Percentiles rank a stretch among this genome's conserved stretches.
These are phyloP conservation scores for Dipsacomyces acuminosporus DNA, from an alignment of 371 early-diverging fungal genomes.

Conservation along the genomic window DNA sequence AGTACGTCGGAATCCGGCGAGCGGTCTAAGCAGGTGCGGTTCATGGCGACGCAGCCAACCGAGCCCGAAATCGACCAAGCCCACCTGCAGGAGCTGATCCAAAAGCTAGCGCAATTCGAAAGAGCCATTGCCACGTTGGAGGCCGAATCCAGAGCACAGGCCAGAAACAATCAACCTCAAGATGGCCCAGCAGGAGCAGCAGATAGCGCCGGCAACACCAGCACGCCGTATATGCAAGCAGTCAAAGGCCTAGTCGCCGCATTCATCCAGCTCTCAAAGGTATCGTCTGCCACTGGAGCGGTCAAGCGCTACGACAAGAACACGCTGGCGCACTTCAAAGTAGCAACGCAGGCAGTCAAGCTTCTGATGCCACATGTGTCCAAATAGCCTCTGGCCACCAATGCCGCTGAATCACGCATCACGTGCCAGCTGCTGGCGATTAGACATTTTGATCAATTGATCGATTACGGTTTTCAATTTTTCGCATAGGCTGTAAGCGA, in stretches of 20 bases:
- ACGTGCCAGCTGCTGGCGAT: too few relatives aligned
- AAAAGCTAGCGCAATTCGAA: conserved; percentile 28
- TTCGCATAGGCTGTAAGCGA: too few relatives aligned
- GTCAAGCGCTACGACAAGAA: conserved; percentile 42
- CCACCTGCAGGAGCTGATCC: conserved; percentile 22
- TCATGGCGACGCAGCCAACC: conserved; percentile 6
- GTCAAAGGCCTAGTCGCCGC: conserved; percentile 24
- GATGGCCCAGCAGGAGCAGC: not conserved
- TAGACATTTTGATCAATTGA: too few relatives aligned
- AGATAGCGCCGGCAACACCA: not conserved
- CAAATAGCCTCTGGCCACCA: not conserved
- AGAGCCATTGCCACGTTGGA: conserved; percentile 22
- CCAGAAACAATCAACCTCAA: too few relatives aligned
- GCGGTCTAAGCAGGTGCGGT: conserved; percentile 41
- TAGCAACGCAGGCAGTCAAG: conserved; percentile 38
- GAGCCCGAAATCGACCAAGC: conserved; percentile 23
- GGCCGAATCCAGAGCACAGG: not conserved
- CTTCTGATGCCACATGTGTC: conserved; percentile 19
- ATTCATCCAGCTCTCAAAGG: conserved; percentile 34
- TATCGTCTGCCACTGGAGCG: conserved; percentile 31
- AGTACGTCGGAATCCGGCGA: conserved; percentile 9
- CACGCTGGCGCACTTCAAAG: conserved; percentile 40
- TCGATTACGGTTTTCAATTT: too few relatives aligned
- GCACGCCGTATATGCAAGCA: conserved; percentile 3
- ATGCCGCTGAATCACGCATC: too few relatives aligned